Evolutionary conservation across 23 red algal genomes (phyloP), one percentile per base, ranked within the genome.

Genomic region (Chondrus crispus): DNA sequence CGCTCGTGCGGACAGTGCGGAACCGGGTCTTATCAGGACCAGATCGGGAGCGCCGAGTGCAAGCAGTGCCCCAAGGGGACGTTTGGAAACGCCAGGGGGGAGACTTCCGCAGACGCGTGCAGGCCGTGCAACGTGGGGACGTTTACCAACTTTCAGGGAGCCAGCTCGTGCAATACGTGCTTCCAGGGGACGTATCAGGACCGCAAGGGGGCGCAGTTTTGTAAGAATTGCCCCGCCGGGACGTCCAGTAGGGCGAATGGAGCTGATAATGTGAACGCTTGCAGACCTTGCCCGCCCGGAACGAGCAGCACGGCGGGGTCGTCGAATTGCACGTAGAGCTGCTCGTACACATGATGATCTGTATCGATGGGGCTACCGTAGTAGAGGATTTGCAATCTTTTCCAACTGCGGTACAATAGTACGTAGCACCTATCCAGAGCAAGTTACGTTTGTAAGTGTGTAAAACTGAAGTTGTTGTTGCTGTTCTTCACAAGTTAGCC

Each of bases 21-120:
- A 20, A 44, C 24, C 9, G 71, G 71, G 44, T 47, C 71, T n/a
- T 77, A 77, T 77, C 71, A 77, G 71, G 44, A 77, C 38, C 10
- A 35, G 12, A 77, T 13, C 8, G 84, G 63, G 43, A 72, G 62
- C 53, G 62, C 71, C 45, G 63, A 49, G 12, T 87, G 84, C 50
- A 71, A 71, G 10, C 19, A 68, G 18, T 87, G 84, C 66, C 84
- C 84, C 19, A 62, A 38, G 19, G 84, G 84, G 14, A 88, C 84
- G 44, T 88, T 88, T 88, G 68, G 84, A 44, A 88, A 53, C 4
- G 46, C n/a, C 10, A 29, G 5, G 20, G 84, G 66, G 26, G 84
- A 62, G 38, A 72, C 62, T 2, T 53, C 62, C 3, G 11, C 64
- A 8, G 10, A 53, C 12, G 32, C 62, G 33, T 88, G 84, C 63